Evolutionary conservation across 805 yeast species (phyloP), one percentile per base, ranked within the genome.

Genomic region (Teunomyces cretensis): DNA sequence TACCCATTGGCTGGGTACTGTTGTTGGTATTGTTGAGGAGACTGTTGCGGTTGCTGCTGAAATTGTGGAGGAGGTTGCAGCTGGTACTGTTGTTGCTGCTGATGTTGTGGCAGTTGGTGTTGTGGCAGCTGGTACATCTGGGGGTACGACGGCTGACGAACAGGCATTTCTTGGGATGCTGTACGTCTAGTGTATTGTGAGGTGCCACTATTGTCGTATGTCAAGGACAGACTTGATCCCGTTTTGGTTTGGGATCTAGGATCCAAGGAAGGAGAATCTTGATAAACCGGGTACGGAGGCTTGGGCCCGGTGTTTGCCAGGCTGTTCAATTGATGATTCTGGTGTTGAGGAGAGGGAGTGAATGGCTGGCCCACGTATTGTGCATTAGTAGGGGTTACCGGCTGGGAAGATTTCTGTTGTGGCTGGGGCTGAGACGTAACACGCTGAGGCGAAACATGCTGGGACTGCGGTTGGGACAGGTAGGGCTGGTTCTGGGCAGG

Each of bases 31-130:
- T 12, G 16, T 27, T 39, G 39, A 30, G 33, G 47, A 14, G 40
- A 12, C 22, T 19, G 51, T 13, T 30, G 44, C 22, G 32, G 45
- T 15, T 32, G 49, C 7, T 39, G 48, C 15, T 45, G 50, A n/a
- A n/a, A n/a, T 6, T 37, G 47, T 16, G 43, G 55, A 12, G 41
- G 49, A 11, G 46, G 48, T 13, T 42, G 52, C 13, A 42, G 45
- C 14, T 37, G 48, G 17, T 44, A 27, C 14, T 36, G 46, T 13
- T 32, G 50, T 27, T 45, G 47, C 17, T 31, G 37, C 14, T 32
- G 48, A 11, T 15, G 41, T n/a, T 43, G 36, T 8, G 19, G 38
- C 11, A 16, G 37, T 9, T 38, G 14, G 13, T 36, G 38, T 9
- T 39, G 39, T 15, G 39, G 33, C 19, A 30, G 33, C 11, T 30